These are phyloP conservation scores for Spizellomyces punctatus DNA, from an alignment of 192 early-diverging fungal genomes.

Conservation along the genomic window DNA sequence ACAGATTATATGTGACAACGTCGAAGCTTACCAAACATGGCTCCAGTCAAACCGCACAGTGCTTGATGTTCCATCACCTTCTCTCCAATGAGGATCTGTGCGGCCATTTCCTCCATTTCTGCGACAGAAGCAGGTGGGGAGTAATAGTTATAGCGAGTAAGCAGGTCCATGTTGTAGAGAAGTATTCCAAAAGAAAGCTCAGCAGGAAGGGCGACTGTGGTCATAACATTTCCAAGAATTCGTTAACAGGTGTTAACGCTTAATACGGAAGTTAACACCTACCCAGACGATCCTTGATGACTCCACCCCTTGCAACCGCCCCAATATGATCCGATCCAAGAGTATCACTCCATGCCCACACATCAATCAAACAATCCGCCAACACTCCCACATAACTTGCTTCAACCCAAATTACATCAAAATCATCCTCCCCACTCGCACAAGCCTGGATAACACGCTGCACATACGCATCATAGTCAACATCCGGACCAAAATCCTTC, in stretches of 20 bases:
- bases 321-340: slow-evolving; percentile 27
- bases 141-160: slow-evolving; percentile 17
- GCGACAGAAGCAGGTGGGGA: slow-evolving; percentile 34
- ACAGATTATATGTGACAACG: background rate
- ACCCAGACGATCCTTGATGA: slow-evolving; percentile 42
- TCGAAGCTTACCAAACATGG: slow-evolving; percentile 30
- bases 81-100: slow-evolving; percentile 20
- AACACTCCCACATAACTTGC: slow-evolving; percentile 32
- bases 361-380: slow-evolving; percentile 44
- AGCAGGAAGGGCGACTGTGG: slow-evolving; percentile 39
- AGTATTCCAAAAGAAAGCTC: slow-evolving; percentile 43
- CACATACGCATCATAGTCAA: slow-evolving; percentile 36
- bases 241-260: slow-evolving; percentile 3
- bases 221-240: background rate
- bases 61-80: slow-evolving; percentile 32
- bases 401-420: slow-evolving; percentile 45
- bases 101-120: slow-evolving; percentile 40
- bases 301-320: slow-evolving; percentile 25
- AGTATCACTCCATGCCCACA: slow-evolving; percentile 39
- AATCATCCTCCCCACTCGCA: slow-evolving; percentile 16
- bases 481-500: slow-evolving; percentile 18
- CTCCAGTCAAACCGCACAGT: slow-evolving; percentile 34
- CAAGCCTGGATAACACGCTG: slow-evolving; percentile 36
- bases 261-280: background rate
- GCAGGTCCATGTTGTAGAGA: slow-evolving; percentile 42